Evolutionary conservation across 2,329 filamentous ascomycete species (phyloP).

Genomic region (Arthroderma sp.): DNA sequence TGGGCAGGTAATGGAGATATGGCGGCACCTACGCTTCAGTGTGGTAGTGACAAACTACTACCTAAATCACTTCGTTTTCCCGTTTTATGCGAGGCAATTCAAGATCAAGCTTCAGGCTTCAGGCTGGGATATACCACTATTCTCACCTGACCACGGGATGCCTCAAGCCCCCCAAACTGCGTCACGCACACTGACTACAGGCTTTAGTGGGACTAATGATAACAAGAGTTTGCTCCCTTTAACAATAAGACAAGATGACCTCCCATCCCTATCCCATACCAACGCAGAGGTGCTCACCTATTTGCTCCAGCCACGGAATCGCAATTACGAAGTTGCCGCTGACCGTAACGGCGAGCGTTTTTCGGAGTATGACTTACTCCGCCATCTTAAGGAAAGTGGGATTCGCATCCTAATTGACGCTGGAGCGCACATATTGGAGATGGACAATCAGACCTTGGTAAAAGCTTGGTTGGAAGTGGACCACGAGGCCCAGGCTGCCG

Average conservation of each 20-base stretch:
- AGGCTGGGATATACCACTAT: constrained; percentile 53
- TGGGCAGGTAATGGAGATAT: constrained; percentile 38
- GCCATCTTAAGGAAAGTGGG: constrained; percentile 18
- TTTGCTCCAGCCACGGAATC: constrained; percentile 41
- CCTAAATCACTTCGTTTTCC: constrained; percentile 52
- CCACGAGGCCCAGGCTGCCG: constrained; percentile 32
- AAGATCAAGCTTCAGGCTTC: constrained; percentile 49
- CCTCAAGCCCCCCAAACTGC: background rate
- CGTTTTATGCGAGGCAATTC: constrained; percentile 52
- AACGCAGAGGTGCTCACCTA: constrained; percentile 52
- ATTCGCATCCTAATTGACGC: constrained; percentile 51
- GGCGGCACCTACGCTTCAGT: constrained; percentile 36
- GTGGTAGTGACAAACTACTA: constrained; percentile 46
- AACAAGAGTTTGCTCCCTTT: constrained; percentile 46
- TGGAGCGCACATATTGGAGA: constrained; percentile 51
- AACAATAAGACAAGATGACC: constrained; percentile 49
- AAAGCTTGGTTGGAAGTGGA: constrained; percentile 40
- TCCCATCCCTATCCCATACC: constrained; percentile 43
- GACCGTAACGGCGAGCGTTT: constrained; percentile 23
- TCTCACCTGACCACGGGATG: constrained; percentile 12
- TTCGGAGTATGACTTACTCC: constrained; percentile 35
- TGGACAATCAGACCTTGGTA: constrained; percentile 40
- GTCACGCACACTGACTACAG: constrained; percentile 39
- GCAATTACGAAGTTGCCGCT: constrained; percentile 31
- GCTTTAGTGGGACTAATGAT: constrained; percentile 63